Conservation (phyloP, 129 eudicot species). For the Tagetes patula region DNA sequence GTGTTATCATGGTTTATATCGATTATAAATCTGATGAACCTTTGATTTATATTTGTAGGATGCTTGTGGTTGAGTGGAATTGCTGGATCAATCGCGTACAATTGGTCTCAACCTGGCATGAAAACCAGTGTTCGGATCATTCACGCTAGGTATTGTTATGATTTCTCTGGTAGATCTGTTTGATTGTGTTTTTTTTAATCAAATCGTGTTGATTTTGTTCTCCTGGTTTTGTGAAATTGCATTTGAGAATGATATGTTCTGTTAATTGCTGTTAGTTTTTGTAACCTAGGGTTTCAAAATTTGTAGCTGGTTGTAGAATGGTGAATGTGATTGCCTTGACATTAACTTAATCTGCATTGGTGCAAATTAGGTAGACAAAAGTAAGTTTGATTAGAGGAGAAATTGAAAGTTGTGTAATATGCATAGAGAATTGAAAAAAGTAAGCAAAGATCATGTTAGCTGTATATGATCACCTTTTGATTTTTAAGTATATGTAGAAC, state of each 20-base stretch:
- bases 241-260: neutral
- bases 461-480: neutral
- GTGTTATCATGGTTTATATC: neutral
- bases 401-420: too few species aligned
- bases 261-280: neutral
- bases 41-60: slow-evolving; percentile 33
- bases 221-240: neutral
- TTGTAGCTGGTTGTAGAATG: neutral
- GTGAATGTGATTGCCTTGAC: neutral
- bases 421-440: neutral
- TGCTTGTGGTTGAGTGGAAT: slow-evolving; percentile 69
- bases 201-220: neutral
- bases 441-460: neutral
- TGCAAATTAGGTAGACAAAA: neutral
- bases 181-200: neutral
- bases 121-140: slow-evolving; percentile 77
- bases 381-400: too few species aligned
- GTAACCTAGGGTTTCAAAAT: neutral
- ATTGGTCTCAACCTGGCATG: slow-evolving; percentile 85
- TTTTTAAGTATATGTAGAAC: neutral
- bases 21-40: neutral
- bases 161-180: neutral
- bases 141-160: slow-evolving; percentile 55
- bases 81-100: slow-evolving; percentile 68
- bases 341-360: neutral